Evolutionary conservation across 768 basidiomycete species (phyloP).

Genomic region (Butyriboletus loyo): DNA sequence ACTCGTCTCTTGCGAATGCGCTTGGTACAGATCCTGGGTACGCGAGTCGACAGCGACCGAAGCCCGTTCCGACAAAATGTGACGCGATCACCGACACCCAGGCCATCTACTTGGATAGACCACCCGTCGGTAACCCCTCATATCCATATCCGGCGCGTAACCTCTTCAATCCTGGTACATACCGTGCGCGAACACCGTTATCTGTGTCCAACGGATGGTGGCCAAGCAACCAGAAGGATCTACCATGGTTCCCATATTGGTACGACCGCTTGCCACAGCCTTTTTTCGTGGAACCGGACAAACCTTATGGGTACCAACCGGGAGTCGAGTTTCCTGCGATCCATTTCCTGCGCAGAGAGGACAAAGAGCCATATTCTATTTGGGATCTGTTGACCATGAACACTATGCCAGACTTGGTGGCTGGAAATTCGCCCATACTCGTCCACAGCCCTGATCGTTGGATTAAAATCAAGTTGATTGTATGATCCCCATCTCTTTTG

Average conservation of each 20-base stretch:
- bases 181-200: constrained; percentile 4
- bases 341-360: constrained; percentile 27
- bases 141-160: constrained; percentile 33
- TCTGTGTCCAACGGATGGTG: constrained; percentile 8
- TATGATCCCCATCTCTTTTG: constrained; percentile 14
- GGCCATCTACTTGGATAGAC: constrained; percentile 15
- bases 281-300: constrained; percentile 12
- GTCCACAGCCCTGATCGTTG: constrained; percentile 22
- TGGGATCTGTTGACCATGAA: constrained; percentile 21
- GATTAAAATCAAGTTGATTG: constrained; percentile 36
- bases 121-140: constrained; percentile 17
- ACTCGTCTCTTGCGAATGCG: constrained; percentile 25
- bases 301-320: constrained; percentile 5
- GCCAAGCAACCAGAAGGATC: not conserved
- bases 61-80: not conserved
- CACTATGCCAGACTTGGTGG: constrained; percentile 26
- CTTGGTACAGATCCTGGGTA: constrained; percentile 15
- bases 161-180: constrained; percentile 24
- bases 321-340: constrained; percentile 27
- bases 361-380: constrained; percentile 27
- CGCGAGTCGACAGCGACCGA: constrained; percentile 3
- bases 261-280: constrained; percentile 24
- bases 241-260: not conserved
- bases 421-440: constrained; percentile 21
- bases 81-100: constrained; percentile 7